phyloP scores from a whole-genome alignment of 140 eudicot genomes.

The Erigeron philadelphicus region DNA sequence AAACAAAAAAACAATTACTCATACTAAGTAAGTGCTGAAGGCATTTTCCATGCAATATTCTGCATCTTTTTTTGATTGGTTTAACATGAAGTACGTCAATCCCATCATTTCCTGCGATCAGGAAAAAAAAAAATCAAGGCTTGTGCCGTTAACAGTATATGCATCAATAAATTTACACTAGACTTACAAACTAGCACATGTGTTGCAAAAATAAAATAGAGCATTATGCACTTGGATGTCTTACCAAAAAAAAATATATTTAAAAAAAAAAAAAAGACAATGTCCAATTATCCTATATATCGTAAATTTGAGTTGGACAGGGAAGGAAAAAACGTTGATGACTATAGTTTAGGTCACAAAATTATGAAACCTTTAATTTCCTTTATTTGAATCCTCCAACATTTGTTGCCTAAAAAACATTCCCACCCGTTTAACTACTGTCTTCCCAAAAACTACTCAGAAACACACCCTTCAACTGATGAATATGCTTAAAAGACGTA shows the following conservation, averaged over 20 bases:
- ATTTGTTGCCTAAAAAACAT: neutral
- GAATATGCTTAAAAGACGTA: slow-evolving; percentile 2
- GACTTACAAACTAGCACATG: neutral
- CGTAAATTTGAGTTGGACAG: neutral
- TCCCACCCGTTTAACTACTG: neutral
- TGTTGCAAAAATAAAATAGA: slow-evolving; percentile 7
- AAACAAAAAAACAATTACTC: slow-evolving; percentile 18
- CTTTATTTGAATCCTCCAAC: neutral
- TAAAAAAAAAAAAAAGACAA: neutral
- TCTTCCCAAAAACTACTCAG: neutral
- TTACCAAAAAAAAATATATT: neutral
- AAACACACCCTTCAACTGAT: slow-evolving; percentile 6
- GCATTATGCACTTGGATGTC: neutral
- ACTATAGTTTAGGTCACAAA: neutral
- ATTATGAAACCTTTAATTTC: neutral
- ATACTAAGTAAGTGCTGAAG: slow-evolving; percentile 69
- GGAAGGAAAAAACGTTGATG: neutral
- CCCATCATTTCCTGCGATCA: slow-evolving; percentile 94
- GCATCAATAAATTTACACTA: slow-evolving; percentile 4
- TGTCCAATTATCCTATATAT: neutral
- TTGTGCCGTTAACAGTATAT: slow-evolving; percentile 16
- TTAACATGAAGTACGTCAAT: slow-evolving; percentile 83
- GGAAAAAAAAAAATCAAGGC: slow-evolving; percentile 4
- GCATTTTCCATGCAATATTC: slow-evolving; percentile 97
- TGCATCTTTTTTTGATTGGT: slow-evolving; percentile 88